Conservation (phyloP, 148 eudicot species). For the Salicornia ramosissima region DNA sequence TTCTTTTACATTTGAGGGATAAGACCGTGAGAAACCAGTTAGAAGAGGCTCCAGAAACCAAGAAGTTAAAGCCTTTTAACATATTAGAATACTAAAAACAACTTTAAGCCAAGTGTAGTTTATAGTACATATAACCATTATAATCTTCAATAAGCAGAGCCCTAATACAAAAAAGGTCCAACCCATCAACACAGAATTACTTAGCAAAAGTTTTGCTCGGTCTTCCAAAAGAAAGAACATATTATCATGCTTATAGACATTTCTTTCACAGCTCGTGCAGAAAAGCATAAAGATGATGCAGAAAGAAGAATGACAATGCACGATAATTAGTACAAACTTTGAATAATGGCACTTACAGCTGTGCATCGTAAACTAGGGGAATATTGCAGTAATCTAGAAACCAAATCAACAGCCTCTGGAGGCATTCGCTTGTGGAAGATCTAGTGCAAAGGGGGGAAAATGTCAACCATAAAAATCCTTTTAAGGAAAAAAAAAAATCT, state of each 20-base stretch:
- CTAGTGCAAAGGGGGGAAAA: slow-evolving; percentile 26
- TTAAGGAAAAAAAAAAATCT: background rate
- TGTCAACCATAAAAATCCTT: slow-evolving; percentile 4
- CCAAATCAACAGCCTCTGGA: slow-evolving; percentile 92
- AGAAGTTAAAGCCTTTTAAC: background rate
- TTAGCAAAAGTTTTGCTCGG: background rate
- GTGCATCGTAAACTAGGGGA: slow-evolving; percentile 76
- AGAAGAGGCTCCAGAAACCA: background rate
- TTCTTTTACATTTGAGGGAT: too few relatives aligned
- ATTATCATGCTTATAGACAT: background rate
- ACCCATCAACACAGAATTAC: background rate
- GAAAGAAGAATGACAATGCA: background rate
- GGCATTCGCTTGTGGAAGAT: slow-evolving; percentile 93
- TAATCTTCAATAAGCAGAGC: background rate
- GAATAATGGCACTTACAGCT: slow-evolving; percentile 41
- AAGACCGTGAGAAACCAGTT: too few relatives aligned
- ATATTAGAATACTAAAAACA: background rate
- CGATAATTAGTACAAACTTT: background rate
- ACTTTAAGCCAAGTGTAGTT: background rate
- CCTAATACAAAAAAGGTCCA: background rate
- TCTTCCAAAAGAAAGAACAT: background rate
- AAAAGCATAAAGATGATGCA: background rate
- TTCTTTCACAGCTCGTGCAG: background rate
- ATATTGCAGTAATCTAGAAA: slow-evolving; percentile 82
- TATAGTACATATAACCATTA: too few relatives aligned